Percentiles rank a stretch among this genome's conserved stretches.
phyloP scores from a whole-genome alignment of 2,329 filamentous ascomycete species.

The Trichoderma koningii region DNA sequence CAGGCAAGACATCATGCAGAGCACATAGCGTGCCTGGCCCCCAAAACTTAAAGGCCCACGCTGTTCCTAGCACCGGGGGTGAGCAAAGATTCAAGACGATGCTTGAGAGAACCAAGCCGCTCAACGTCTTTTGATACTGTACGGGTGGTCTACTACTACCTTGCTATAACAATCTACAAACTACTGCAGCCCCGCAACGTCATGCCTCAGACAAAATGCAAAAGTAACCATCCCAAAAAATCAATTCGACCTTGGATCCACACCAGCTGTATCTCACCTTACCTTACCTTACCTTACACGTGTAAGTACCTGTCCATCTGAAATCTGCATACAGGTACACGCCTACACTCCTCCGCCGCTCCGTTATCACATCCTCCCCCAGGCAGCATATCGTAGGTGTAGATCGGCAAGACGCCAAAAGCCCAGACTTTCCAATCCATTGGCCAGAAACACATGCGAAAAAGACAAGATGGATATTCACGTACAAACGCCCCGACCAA shows the following conservation, averaged over 20 bases:
- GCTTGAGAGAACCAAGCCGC: not conserved
- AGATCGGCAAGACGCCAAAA: slow-evolving; percentile 11
- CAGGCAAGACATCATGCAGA: not conserved
- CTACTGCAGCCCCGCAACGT: slow-evolving; percentile 10
- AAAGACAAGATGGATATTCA: not conserved
- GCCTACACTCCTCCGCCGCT: not conserved
- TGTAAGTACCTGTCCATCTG: not conserved
- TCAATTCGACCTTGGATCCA: not conserved
- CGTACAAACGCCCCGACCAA: not conserved
- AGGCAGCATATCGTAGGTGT: not conserved
- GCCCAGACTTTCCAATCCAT: not conserved
- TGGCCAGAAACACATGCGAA: not conserved
- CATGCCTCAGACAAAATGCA: not conserved
- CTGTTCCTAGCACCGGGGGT: not conserved
- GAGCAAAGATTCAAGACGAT: not conserved
- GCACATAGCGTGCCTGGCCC: slow-evolving; percentile 2
- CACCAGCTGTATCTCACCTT: not conserved
- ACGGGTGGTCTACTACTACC: not conserved
- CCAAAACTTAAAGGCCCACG: not conserved
- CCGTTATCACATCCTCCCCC: not conserved
- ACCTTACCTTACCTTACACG: no score
- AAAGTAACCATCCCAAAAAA: not conserved
- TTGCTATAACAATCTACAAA: not conserved
- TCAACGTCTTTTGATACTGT: no score
- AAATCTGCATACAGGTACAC: not conserved